Conservation (phyloP, 108 stramenopile genomes). For the Cyclotella choctawhatcheeana region DNA sequence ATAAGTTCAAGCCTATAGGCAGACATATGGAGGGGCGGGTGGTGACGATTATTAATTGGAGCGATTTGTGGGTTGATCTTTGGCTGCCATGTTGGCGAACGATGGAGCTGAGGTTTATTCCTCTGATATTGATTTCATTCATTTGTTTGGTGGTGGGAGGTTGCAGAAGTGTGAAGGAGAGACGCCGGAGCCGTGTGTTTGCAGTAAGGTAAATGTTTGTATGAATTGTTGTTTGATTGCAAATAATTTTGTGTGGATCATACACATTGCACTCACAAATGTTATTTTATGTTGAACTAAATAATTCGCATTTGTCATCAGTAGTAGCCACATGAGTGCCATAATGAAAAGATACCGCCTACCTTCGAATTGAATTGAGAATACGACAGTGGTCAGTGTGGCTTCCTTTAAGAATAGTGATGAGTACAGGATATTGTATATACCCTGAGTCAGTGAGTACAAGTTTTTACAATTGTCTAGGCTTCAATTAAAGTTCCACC, state of each 20-base stretch:
- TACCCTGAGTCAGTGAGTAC: constrained; percentile 78
- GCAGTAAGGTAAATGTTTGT: constrained; percentile 64
- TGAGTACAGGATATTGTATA: constrained; percentile 85
- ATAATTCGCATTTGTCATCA: no score
- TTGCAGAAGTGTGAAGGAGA: constrained; percentile 64
- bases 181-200: constrained; percentile 86
- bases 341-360: constrained; percentile 89
- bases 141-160: constrained; percentile 72
- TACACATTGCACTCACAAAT: no score
- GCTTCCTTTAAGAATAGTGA: constrained; percentile 96
- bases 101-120: constrained; percentile 96
- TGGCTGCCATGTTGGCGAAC: constrained; percentile 97
- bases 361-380: constrained; percentile 90
- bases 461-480: no score
- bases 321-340: constrained; percentile 95
- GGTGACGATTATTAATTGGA: constrained; percentile 93
- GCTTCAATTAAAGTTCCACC: no score
- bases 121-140: constrained; percentile 94
- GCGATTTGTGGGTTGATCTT: constrained; percentile 95
- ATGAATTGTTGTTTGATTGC: no score
- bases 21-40: constrained; percentile 83
- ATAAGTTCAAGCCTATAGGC: constrained; percentile 66
- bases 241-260: no score
- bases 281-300: no score
- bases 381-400: constrained; percentile 95